Base-by-base conservation (phyloP, 495 filamentous ascomycete species). In the Talaromyces trachyspermus region DNA sequence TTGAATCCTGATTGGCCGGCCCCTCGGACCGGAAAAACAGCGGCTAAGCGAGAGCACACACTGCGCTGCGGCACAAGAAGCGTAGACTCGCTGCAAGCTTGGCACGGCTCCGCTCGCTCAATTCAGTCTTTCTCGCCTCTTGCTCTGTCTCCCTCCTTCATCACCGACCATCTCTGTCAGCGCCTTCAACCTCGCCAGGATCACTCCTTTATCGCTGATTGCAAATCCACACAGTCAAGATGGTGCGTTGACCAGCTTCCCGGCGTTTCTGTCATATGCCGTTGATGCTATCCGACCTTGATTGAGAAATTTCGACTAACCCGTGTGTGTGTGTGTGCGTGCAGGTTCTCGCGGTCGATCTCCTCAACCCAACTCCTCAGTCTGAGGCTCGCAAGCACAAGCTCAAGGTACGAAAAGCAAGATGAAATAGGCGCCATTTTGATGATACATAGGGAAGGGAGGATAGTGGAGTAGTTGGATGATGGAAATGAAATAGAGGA, bases 311-410 rank as follows among this genome's bases (percentile, higher is more conserved):
- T 57, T 58, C 61, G 62, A 53, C 36, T 43, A 44, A 33, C 30
- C n/a, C 49, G 39, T 52, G 41, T 27, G 29, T 33, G n/a, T 18
- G 5, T 14, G 49, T 27, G 29, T 33, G n/a, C 17, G 5, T 14
- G 49, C 66, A 98, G 92, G 89, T 95, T 90, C 89, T 98, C 82
- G 91, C 92, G 72, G 85, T 96, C 79, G 92, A 98, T 84, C 90
- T 98, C 58, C 86, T 98, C 72, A 96, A 98, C 84, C 92, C 92
- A 60, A 84, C 81, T 63, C 89, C 92, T 66, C 86, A 86, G 65
- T 80, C 89, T 63, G 92, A 98, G 83, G 89, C 87, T 54, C 83
- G 88, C 72, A 96, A 95, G 82, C 92, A 98, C 83, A 98, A 98
- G 86, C 84, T 98, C 59, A 98, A 98, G 91, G 90, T 95, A 85